A percentile compares a stretch with the other conserved stretches of the same genome.
Conservation (phyloP, 257 asterid species). For the Paulownia fortunei region DNA sequence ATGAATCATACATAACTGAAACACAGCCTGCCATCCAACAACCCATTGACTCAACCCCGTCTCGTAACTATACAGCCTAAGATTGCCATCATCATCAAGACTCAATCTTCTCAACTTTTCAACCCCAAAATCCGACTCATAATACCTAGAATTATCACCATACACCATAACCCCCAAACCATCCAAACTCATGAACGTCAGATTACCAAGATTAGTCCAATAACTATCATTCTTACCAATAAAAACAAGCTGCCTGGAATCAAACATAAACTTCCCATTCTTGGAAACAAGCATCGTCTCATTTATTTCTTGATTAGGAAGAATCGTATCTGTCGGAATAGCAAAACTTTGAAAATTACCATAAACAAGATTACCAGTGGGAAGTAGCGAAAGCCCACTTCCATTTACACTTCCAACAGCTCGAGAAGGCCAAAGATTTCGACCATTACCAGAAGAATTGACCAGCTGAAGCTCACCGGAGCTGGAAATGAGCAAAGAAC, state of each 20-base stretch:
- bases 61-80: conserved; percentile 67
- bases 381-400: conserved; percentile 41
- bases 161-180: conserved; percentile 48
- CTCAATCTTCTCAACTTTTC: conserved; percentile 58
- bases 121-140: conserved; percentile 59
- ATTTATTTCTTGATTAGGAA: conserved; percentile 60
- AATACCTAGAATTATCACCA: conserved; percentile 26
- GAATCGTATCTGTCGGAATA: conserved; percentile 64
- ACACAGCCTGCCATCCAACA: conserved; percentile 68
- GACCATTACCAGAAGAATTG: conserved; percentile 36
- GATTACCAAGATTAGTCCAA: conserved; percentile 38
- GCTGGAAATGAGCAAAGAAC: conserved; percentile 50
- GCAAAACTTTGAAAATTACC: conserved; percentile 66
- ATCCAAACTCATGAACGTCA: conserved; percentile 44
- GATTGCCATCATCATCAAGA: conserved; percentile 77
- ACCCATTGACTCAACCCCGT: conserved; percentile 45
- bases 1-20: conserved; percentile 56
- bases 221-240: conserved; percentile 45
- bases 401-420: conserved; percentile 36
- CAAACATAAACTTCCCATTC: conserved; percentile 59
- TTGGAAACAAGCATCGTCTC: conserved; percentile 45
- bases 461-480: conserved; percentile 62
- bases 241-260: conserved; percentile 49
- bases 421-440: conserved; percentile 57
- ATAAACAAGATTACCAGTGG: conserved; percentile 59